Percentiles rank a stretch among this genome's conserved stretches.
Conservation (phyloP, 208 protist species). For the Angomonas deanei region DNA sequence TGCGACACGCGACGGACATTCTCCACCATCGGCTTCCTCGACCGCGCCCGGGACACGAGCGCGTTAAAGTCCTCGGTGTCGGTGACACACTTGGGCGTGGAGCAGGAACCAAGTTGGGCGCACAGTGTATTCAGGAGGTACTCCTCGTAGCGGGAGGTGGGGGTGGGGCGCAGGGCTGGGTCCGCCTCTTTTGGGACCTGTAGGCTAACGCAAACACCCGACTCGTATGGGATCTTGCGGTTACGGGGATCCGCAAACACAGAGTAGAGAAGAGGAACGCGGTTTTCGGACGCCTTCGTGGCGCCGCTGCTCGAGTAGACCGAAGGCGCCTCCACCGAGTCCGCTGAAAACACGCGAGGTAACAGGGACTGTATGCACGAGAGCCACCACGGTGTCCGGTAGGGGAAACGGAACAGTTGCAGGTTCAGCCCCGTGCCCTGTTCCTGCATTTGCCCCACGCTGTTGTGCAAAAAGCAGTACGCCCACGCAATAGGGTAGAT, state of each 20-base stretch:
- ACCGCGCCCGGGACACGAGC: background rate
- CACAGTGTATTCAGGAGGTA: constrained; percentile 46
- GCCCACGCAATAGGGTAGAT: constrained; percentile 81
- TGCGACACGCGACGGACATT: constrained; percentile 1
- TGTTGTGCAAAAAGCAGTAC: constrained; percentile 62
- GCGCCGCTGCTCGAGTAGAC: background rate
- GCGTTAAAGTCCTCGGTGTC: background rate
- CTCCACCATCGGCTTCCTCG: background rate
- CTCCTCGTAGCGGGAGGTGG: constrained; percentile 58
- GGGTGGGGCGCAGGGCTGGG: constrained; percentile 24
- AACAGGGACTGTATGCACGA: constrained; percentile 30
- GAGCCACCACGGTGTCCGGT: constrained; percentile 49
- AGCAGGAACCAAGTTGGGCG: background rate
- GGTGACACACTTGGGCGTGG: background rate
- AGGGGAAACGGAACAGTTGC: constrained; percentile 74
- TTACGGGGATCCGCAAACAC: constrained; percentile 37
- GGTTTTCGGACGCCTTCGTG: background rate
- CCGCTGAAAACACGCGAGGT: constrained; percentile 24
- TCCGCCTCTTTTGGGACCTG: constrained; percentile 8
- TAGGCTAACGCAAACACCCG: constrained; percentile 24
- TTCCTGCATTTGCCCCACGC: constrained; percentile 24
- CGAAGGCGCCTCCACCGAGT: constrained; percentile 16
- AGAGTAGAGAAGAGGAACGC: constrained; percentile 31
- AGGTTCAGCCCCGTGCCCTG: constrained; percentile 32
- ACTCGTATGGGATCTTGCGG: constrained; percentile 58